Evolutionary conservation across 139 green algal genomes (phyloP).

Genomic region (Diplosphaera chodatii): DNA sequence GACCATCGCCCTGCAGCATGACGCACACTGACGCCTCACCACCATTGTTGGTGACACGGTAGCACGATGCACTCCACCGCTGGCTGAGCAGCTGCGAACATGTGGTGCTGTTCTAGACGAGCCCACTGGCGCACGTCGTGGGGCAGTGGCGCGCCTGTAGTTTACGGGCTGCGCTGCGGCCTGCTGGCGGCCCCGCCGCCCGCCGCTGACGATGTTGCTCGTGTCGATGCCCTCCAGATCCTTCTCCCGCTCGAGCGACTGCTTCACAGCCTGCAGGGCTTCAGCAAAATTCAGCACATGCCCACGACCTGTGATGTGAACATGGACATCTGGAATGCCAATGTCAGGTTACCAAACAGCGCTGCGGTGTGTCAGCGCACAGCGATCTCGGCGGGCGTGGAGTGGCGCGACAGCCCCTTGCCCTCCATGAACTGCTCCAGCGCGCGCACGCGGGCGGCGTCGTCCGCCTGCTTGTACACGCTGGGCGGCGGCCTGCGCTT

Average conservation of each 20-base stretch:
- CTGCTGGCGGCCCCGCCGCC: slow-evolving; percentile 27
- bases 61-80: no score
- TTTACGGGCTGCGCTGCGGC: slow-evolving; percentile 22
- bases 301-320: no score
- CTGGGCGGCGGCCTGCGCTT: slow-evolving; percentile 9
- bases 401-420: slow-evolving; percentile 16
- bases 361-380: no score
- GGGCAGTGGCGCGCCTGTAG: slow-evolving; percentile 6
- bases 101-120: no score
- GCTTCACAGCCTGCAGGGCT: slow-evolving; percentile 17
- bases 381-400: neutral
- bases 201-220: slow-evolving; percentile 60
- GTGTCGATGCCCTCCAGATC: slow-evolving; percentile 74
- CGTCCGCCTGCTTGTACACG: slow-evolving; percentile 27
- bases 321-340: no score
- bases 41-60: no score
- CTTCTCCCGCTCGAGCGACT: slow-evolving; percentile 32
- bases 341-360: no score
- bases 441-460: slow-evolving; percentile 10
- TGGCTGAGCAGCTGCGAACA: no score
- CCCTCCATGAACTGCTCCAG: slow-evolving; percentile 23
- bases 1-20: neutral
- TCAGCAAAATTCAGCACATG: no score
- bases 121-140: no score
- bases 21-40: no score